Evolutionary conservation across 768 basidiomycete species (phyloP), one percentile per base, ranked within the genome.

Genomic region (Kwoniella dejecticola): DNA sequence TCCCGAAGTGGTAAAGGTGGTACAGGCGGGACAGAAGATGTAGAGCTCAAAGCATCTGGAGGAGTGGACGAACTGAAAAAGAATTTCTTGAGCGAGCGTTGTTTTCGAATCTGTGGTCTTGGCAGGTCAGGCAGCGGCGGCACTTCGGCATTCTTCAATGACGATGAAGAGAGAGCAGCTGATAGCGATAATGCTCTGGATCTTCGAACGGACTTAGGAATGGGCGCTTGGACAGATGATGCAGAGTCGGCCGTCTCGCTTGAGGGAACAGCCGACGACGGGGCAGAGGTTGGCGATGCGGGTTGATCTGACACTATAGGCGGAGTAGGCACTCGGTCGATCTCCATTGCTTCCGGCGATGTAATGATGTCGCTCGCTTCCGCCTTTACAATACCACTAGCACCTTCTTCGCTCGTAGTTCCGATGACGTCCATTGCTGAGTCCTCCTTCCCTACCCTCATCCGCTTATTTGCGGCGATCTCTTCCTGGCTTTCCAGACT

Each of bases 1-100:
- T 36, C 46, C 13, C 45, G 30, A 29, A 50, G 27, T 38, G 45
- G 31, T 13, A 57, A 2, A 23, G 23, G n/a, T n/a, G 56, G 46
- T 26, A 48, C 21, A 4, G 56, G 30, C 8, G 56, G 56, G 2
- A 19, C 13, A 7, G 45, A 23, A 13, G 59, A 15, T n/a, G 38
- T 21, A 15, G 57, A 30, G 12, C 41, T 13, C 4, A 47, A 23
- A 12, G 56, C 52, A 2, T 45, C 26, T 2, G 57, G 46, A 0
- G 63, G 50, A 21, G 57, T 47, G 15, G 53, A 41, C 19, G 64
- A 61, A 46, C 47, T 60, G 54, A 73, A 68, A 57, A 73, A 67
- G 62, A 73, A 63, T 21, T 63, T 56, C 42, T 73, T 73, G 36
- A 73, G 44, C 13, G 68, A 70, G 21, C 64, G 67, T 33, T 73